Conservation (phyloP, 805 yeast genomes). For the Brettanomyces sp. region DNA sequence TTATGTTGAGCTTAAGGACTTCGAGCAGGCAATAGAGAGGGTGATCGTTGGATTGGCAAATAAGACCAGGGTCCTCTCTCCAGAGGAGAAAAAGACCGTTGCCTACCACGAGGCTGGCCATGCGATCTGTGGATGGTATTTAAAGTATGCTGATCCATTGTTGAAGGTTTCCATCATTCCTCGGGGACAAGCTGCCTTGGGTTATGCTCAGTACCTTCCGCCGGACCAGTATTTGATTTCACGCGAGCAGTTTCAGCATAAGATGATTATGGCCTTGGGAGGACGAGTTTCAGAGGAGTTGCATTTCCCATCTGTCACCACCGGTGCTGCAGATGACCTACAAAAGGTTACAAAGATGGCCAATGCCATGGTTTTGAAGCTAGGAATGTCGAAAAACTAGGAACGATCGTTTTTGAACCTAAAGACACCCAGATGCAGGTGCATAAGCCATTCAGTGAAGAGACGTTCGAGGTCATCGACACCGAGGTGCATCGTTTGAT, state of each 20-base stretch:
- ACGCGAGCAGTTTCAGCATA: constrained; percentile 63
- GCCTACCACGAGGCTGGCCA: constrained; percentile 99
- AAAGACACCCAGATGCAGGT: constrained; percentile 43
- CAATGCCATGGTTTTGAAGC: constrained; percentile 79
- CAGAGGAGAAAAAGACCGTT: constrained; percentile 81
- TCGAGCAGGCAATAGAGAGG: constrained; percentile 94
- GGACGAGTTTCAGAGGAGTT: constrained; percentile 96
- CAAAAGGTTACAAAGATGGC: constrained; percentile 94
- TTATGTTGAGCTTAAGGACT: constrained; percentile 67
- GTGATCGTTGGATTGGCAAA: constrained; percentile 94
- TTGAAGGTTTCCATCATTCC: constrained; percentile 95
- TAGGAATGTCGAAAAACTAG: constrained; percentile 90
- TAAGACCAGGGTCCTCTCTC: constrained; percentile 72
- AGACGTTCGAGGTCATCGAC: constrained; percentile 75
- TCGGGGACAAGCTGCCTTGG: constrained; percentile 92
- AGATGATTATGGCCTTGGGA: constrained; percentile 95
- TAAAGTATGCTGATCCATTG: constrained; percentile 85
- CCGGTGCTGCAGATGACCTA: constrained; percentile 96
- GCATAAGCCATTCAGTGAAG: constrained; percentile 79
- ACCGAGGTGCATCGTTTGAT: constrained; percentile 74
- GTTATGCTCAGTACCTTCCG: constrained; percentile 96
- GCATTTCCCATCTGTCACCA: constrained; percentile 83
- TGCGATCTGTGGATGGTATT: constrained; percentile 96
- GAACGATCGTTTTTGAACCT: constrained; percentile 73
- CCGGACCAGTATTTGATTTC: constrained; percentile 79